Base-by-base conservation (phyloP, 495 filamentous ascomycete species). In the Penicillium antarcticum region DNA sequence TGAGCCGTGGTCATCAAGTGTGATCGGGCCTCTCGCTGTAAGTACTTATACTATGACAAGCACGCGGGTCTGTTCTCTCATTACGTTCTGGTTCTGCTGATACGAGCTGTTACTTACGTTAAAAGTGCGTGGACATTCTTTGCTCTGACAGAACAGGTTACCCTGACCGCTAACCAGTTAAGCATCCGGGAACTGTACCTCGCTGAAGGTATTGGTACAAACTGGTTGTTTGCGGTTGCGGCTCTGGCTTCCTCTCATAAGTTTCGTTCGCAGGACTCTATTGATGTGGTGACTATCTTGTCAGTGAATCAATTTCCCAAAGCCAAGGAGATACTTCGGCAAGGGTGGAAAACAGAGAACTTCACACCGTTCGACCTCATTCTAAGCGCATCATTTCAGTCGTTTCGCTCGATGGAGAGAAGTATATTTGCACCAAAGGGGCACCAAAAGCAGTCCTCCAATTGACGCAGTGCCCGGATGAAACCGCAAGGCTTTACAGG, bases 61-160 rank as follows among this genome's bases (percentile, higher is more conserved):
- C 37, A 81, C 21, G 21, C 21, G 21, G 21, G 1, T 23, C 4
- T 3, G 4, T 23, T 5, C 21, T 23, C 21, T 23, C 21, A 23
- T 23, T 5, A 4, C 21, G 21, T 23, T 23, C 21, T 23, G 1
- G 21, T 23, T 5, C 21, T 23, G 21, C 6, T 23, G 21, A 23
- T 4, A 3, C 21, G 21, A 23, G 6, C 21, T 23, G 21, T 23
- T 23, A 23, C 21, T 23, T 3, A 23, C 21, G 21, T 4, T 23
- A 5, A 23, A 23, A 23, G 78, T 91, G 89, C 78, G 91, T 95
- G 48, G 90, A 96, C 75, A 95, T 96, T 69, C 84, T 96, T 55
- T 97, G 92, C 80, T 97, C 92, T 35, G 92, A 97, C 76, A 97
- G 96, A 80, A 95, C 90, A 1, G 78, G 79, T 46, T n/a, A 82